A percentile compares a stretch with the other conserved stretches of the same genome.
Conservation (phyloP, 2,329 filamentous ascomycete genomes). For the Calonectria multiphialidica region DNA sequence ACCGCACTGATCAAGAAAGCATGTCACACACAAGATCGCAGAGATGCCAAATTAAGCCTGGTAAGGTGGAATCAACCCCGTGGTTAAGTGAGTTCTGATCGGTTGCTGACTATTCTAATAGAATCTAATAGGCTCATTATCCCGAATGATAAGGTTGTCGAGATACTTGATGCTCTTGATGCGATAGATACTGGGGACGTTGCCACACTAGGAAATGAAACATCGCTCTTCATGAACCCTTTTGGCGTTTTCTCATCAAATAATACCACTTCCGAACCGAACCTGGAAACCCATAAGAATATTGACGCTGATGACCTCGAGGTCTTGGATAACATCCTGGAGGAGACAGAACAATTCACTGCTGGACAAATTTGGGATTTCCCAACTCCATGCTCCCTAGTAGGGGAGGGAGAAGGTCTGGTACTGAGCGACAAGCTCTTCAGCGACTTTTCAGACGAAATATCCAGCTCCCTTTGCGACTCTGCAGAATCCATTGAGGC, state of each 20-base stretch:
- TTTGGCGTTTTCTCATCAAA: not conserved
- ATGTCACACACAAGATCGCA: not conserved
- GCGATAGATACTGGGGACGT: not conserved
- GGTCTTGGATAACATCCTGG: not conserved
- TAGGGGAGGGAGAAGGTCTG: not conserved
- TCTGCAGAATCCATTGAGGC: not conserved
- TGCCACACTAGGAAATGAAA: not conserved
- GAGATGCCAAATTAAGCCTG: not conserved
- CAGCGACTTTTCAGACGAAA: not conserved
- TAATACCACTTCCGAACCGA: not conserved
- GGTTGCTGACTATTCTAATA: no score
- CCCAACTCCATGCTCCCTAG: not conserved
- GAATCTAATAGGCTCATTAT: not conserved
- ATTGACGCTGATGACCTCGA: not conserved
- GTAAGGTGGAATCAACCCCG: not conserved
- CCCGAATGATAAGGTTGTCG: not conserved
- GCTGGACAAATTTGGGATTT: not conserved
- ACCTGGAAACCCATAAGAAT: not conserved
- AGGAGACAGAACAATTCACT: not conserved
- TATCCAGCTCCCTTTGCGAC: not conserved
- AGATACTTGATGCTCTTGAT: not conserved
- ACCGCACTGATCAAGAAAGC: not conserved
- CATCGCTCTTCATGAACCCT: not conserved
- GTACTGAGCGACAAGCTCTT: not conserved
- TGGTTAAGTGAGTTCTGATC: no score